Evolutionary conservation across 2,329 filamentous ascomycete species (phyloP).

Genomic region (Domatiomyces catenatus): DNA sequence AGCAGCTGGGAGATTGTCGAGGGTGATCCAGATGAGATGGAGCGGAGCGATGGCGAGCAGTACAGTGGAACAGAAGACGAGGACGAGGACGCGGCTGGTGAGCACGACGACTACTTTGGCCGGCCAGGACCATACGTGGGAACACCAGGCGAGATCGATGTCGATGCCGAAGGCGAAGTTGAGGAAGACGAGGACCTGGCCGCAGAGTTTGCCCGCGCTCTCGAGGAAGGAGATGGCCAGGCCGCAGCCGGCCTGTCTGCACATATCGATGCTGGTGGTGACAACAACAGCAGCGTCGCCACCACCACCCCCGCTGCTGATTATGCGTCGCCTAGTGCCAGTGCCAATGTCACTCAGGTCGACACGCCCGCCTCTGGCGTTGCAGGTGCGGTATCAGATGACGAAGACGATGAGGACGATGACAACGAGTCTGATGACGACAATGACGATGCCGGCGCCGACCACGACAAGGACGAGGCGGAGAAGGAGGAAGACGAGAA

Average conservation of each 20-base stretch:
- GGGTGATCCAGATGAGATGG: constrained; percentile 21
- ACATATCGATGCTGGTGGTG: not conserved
- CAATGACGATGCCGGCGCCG: constrained; percentile 24
- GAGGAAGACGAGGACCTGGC: constrained; percentile 18
- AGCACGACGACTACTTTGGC: constrained; percentile 27
- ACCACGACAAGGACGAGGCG: constrained; percentile 31
- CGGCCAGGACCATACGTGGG: constrained; percentile 17
- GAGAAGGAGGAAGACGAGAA: constrained; percentile 22
- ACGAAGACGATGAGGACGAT: constrained; percentile 23
- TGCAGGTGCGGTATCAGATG: constrained; percentile 8
- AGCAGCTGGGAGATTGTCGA: constrained; percentile 53
- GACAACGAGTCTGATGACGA: constrained; percentile 24
- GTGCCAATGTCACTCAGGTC: constrained; percentile 17
- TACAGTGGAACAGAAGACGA: constrained; percentile 31
- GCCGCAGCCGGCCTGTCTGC: not conserved
- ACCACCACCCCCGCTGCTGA: not conserved
- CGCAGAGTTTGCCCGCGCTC: constrained; percentile 3
- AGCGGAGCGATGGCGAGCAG: constrained; percentile 10
- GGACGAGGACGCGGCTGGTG: constrained; percentile 37
- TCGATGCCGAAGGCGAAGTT: constrained; percentile 21
- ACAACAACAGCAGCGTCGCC: constrained; percentile 1
- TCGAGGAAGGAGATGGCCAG: constrained; percentile 1
- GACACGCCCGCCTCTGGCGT: constrained; percentile 13
- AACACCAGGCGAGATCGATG: constrained; percentile 21
- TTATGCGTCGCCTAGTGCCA: constrained; percentile 15